A percentile compares a stretch with the other conserved stretches of the same genome.
phyloP scores from a whole-genome alignment of 2,329 filamentous ascomycete genomes.

The Talaromyces sp. region DNA sequence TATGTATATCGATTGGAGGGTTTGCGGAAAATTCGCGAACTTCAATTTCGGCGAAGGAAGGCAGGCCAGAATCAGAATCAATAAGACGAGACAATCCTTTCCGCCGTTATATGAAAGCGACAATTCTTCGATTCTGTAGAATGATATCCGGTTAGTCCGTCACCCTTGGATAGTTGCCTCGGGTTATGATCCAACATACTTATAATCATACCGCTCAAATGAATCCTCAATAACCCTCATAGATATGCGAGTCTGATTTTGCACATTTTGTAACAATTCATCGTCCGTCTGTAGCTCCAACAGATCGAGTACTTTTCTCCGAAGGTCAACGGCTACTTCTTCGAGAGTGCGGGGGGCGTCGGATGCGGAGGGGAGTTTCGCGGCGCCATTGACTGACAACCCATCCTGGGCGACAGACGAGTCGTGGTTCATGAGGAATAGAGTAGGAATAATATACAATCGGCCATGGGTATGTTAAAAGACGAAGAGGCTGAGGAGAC shows the following conservation, averaged over 20 bases:
- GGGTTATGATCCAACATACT: constrained; percentile 12
- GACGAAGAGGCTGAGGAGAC: background rate
- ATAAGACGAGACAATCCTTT: constrained; percentile 19
- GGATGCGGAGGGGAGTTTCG: constrained; percentile 8
- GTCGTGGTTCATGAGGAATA: constrained; percentile 9
- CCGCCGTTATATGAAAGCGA: constrained; percentile 21
- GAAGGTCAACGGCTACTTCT: constrained; percentile 15
- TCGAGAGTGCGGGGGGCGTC: constrained; percentile 15
- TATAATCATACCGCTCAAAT: constrained; percentile 15
- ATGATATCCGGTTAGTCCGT: background rate
- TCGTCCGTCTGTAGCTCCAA: constrained; percentile 12
- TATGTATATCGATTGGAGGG: constrained; percentile 18
- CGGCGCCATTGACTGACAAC: constrained; percentile 12
- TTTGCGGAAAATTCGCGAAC: background rate
- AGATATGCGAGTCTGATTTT: constrained; percentile 16
- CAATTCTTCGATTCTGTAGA: constrained; percentile 16
- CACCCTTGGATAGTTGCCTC: background rate
- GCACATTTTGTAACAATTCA: constrained; percentile 17
- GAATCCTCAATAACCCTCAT: constrained; percentile 19
- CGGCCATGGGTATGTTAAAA: constrained; percentile 2
- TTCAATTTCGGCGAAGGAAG: constrained; percentile 5
- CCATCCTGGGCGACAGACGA: constrained; percentile 8
- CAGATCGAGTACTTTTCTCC: constrained; percentile 12
- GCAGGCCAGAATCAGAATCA: constrained; percentile 18
- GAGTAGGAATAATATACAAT: background rate